These are phyloP conservation scores for Tolypocladium sp. DNA, from an alignment of 2,329 filamentous ascomycete species.

Conservation along the genomic window DNA sequence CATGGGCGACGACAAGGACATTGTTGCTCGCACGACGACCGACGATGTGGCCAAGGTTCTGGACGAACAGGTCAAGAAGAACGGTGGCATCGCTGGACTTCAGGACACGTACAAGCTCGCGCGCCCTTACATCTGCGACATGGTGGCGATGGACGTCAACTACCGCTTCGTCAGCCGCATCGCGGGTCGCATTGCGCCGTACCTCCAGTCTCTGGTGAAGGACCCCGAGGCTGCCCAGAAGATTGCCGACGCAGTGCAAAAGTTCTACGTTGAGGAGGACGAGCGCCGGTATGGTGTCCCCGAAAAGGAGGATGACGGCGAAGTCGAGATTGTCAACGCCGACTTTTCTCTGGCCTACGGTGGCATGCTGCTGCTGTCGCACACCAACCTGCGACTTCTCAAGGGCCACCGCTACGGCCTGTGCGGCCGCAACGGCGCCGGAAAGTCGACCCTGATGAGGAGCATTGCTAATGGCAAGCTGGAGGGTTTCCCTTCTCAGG, in stretches of 20 bases:
- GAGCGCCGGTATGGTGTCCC: conserved; percentile 78
- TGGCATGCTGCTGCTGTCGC: conserved; percentile 91
- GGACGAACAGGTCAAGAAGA: conserved; percentile 65
- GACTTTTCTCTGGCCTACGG: conserved; percentile 96
- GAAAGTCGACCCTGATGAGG: conserved; percentile 98
- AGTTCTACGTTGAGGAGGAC: conserved; percentile 75
- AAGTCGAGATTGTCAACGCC: conserved; percentile 94
- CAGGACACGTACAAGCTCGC: conserved; percentile 55
- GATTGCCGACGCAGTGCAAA: conserved; percentile 65
- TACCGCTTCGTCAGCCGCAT: conserved; percentile 71
- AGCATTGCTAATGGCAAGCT: conserved; percentile 93
- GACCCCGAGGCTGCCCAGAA: conserved; percentile 49
- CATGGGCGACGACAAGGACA: conserved; percentile 64
- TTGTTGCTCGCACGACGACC: conserved; percentile 56
- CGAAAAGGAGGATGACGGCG: conserved; percentile 80
- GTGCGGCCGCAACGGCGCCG: conserved; percentile 91
- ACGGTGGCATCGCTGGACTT: conserved; percentile 52
- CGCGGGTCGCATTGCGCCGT: conserved; percentile 57
- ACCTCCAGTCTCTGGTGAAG: conserved; percentile 63
- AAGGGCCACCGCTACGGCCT: conserved; percentile 97
- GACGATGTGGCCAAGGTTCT: conserved; percentile 69
- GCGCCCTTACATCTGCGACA: conserved; percentile 67
- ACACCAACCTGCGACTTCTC: conserved; percentile 87
- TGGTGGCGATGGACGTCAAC: conserved; percentile 84
- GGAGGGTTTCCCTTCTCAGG: conserved; percentile 89